Evolutionary conservation across 805 yeast species (phyloP).

Genomic region (Wickerhamiella shivajii): DNA sequence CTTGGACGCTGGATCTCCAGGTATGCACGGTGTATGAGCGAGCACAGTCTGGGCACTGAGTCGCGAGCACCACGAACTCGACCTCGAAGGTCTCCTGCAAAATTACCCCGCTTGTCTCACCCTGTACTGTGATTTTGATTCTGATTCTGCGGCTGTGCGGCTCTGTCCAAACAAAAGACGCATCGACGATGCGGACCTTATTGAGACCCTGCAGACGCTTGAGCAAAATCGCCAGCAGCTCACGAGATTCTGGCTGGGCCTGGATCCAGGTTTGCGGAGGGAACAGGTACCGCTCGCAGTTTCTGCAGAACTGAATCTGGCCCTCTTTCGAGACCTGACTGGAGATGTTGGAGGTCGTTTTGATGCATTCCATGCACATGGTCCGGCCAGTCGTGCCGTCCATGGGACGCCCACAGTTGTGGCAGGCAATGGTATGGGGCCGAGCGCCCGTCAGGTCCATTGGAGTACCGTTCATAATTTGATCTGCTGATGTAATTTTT

Average conservation of each 20-base stretch:
- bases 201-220: constrained; percentile 77
- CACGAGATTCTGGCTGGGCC: constrained; percentile 85
- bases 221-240: constrained; percentile 76
- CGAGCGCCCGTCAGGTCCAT: too few relatives aligned
- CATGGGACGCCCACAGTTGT: constrained; percentile 97
- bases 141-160: constrained; percentile 94
- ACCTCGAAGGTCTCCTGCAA: constrained; percentile 92
- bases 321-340: constrained; percentile 90
- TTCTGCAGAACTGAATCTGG: constrained; percentile 75
- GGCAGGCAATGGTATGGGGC: constrained; percentile 88
- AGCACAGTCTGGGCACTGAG: constrained; percentile 98
- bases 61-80: constrained; percentile 81
- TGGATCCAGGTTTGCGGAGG: constrained; percentile 91
- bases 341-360: constrained; percentile 83
- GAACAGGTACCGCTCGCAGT: constrained; percentile 89
- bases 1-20: constrained; percentile 96
- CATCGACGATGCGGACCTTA: constrained; percentile 80
- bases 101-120: constrained; percentile 86
- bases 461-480: too few relatives aligned
- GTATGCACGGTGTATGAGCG: constrained; percentile 92
- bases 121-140: constrained; percentile 85
- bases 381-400: constrained; percentile 86
- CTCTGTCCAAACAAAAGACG: constrained; percentile 94
- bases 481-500: too few relatives aligned
- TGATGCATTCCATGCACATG: constrained; percentile 96